These are phyloP conservation scores for Miscanthus lutarioriparius DNA, from an alignment of 176 grass and related monocot species.

Conservation along the genomic window DNA sequence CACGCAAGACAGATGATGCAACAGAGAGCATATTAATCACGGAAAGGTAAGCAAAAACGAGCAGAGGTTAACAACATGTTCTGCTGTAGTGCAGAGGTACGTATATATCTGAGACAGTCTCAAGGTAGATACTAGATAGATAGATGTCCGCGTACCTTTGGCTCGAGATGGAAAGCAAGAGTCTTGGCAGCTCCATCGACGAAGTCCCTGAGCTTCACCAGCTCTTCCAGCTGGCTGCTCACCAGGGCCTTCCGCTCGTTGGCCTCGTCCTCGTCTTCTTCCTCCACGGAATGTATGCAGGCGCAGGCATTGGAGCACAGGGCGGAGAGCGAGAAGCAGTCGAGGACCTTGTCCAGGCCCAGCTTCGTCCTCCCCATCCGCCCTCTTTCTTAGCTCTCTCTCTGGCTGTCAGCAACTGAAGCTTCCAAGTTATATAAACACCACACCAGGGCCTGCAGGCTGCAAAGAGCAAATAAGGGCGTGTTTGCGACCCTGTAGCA, in stretches of 20 bases:
- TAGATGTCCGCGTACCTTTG: no score
- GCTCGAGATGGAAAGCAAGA: conserved; percentile 90
- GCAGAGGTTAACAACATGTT: not conserved
- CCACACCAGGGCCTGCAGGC: not conserved
- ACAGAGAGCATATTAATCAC: not conserved
- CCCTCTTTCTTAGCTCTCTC: not conserved
- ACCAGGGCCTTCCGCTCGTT: conserved; percentile 68
- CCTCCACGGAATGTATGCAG: conserved; percentile 53
- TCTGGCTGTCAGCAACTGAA: not conserved
- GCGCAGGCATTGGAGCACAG: conserved; percentile 60
- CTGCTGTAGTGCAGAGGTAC: no score
- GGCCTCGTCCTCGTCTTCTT: conserved; percentile 54
- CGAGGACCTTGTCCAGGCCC: conserved; percentile 63
- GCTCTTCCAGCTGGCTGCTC: conserved; percentile 72
- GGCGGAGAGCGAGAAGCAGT: conserved; percentile 83
- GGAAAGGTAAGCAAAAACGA: not conserved
- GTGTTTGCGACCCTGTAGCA: no score
- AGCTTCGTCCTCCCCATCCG: conserved; percentile 56
- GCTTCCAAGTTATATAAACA: not conserved
- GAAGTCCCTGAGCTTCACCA: conserved; percentile 71
- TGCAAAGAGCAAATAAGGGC: conserved; percentile 18
- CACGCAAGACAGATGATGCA: not conserved
- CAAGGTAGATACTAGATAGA: no score
- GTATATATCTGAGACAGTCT: no score
- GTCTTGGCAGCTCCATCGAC: conserved; percentile 61